A percentile compares a stretch with the other conserved stretches of the same genome.
Evolutionary conservation across 75 land plant genomes (phyloP).

Genomic region (Azolla pinnata): DNA sequence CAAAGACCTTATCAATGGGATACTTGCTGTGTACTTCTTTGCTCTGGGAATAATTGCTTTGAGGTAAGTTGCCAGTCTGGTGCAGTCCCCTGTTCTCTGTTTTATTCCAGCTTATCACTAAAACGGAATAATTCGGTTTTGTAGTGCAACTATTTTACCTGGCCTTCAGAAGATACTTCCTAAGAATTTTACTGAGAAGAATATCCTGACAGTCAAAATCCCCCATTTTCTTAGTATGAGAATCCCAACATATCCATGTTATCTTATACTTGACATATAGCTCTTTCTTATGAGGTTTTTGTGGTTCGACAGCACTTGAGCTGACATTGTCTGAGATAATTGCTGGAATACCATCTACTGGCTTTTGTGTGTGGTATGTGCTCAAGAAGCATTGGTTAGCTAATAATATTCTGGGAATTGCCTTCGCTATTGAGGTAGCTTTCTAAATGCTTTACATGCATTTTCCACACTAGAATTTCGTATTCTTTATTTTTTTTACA

Average conservation of each 20-base stretch:
- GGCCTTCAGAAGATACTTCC: constrained; percentile 66
- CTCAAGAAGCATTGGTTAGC: constrained; percentile 91
- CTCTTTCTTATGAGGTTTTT: background rate
- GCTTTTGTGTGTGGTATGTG: constrained; percentile 95
- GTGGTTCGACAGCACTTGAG: constrained; percentile 29
- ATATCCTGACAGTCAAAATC: constrained; percentile 37
- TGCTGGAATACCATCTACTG: constrained; percentile 81
- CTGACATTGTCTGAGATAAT: constrained; percentile 78
- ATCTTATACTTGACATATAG: background rate
- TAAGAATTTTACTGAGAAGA: constrained; percentile 56
- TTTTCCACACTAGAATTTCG: background rate
- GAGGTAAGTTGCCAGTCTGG: background rate
- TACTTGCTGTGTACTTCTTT: constrained; percentile 81
- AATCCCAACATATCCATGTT: background rate
- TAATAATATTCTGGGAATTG: constrained; percentile 85
- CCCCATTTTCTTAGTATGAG: constrained; percentile 66
- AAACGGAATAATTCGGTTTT: background rate
- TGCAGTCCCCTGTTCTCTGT: background rate
- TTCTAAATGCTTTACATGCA: background rate
- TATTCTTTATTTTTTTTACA: too few species aligned
- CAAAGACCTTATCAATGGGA: constrained; percentile 91
- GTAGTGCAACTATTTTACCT: constrained; percentile 85
- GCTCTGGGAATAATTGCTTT: constrained; percentile 90
- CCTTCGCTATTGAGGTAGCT: constrained; percentile 91
- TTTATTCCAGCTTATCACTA: background rate